Conservation (phyloP, 164 flowering plant genomes). For the Chimonanthus salicifolius region DNA sequence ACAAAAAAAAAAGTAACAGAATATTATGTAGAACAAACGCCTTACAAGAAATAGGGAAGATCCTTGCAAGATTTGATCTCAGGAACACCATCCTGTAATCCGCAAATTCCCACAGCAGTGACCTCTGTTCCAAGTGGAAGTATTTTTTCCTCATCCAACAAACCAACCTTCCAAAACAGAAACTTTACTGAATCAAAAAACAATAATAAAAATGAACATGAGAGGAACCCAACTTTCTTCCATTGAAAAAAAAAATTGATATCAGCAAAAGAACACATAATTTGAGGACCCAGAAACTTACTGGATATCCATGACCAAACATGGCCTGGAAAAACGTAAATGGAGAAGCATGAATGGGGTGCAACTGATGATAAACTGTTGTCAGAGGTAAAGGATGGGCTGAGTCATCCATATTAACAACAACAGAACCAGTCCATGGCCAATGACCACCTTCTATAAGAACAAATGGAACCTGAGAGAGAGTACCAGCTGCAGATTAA, state of each 20-base stretch:
- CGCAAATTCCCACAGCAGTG: conserved; percentile 71
- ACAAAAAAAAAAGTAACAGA: not conserved
- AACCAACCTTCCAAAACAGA: conserved; percentile 51
- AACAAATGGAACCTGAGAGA: conserved; percentile 76
- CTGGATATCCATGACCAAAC: conserved; percentile 77
- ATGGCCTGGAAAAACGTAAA: conserved; percentile 68
- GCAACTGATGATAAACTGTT: conserved; percentile 67
- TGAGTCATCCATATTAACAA: conserved; percentile 72
- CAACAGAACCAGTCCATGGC: conserved; percentile 42
- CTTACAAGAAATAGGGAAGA: conserved; percentile 89
- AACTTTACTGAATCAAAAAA: not conserved
- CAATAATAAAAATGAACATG: not conserved
- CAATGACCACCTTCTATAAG: conserved; percentile 48
- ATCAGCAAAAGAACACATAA: conserved; percentile 6
- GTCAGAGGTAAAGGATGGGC: conserved; percentile 72
- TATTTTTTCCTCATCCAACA: conserved; percentile 85
- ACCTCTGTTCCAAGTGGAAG: conserved; percentile 78
- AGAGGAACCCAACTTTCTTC: not conserved
- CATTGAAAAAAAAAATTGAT: not conserved
- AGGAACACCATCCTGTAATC: conserved; percentile 48
- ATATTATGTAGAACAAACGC: not conserved
- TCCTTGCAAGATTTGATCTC: conserved; percentile 66
- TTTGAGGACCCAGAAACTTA: conserved; percentile 29
- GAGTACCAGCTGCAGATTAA: not conserved
- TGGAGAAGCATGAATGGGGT: conserved; percentile 55